Percentiles rank a stretch among this genome's conserved stretches.
Conservation (phyloP, 169 alveolate genomes). For the Eimeria acervulina region DNA sequence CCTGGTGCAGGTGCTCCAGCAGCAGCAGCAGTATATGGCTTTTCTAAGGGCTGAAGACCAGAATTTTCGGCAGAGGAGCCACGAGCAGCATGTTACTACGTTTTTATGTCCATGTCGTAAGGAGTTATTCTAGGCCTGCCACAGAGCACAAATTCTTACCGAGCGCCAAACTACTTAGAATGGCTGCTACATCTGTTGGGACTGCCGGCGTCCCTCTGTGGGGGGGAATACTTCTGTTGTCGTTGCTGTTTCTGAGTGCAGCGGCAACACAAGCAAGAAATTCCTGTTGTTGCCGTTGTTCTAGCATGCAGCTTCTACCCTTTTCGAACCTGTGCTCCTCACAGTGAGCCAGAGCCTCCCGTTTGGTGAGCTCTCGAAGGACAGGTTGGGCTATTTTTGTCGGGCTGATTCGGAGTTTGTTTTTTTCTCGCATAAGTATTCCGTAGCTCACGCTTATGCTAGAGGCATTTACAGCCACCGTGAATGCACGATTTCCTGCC, state of each 20-base stretch:
- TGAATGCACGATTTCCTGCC: not conserved
- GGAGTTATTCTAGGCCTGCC: not conserved
- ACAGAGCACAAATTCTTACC: not conserved
- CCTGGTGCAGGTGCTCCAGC: conserved; percentile 33
- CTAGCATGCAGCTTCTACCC: not conserved
- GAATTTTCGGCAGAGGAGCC: not conserved
- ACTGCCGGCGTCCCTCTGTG: not conserved
- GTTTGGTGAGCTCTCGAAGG: not conserved
- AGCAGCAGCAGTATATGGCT: conserved; percentile 43
- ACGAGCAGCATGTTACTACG: not conserved
- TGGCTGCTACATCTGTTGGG: not conserved
- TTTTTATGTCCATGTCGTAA: not conserved
- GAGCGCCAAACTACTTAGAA: not conserved
- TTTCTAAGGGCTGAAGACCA: conserved; percentile 7
- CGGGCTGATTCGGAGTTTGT: not conserved
- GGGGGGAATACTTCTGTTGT: not conserved
- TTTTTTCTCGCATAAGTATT: not conserved
- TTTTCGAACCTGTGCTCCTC: not conserved
- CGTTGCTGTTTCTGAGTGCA: not conserved
- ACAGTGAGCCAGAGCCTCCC: not conserved
- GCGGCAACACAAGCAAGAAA: not conserved
- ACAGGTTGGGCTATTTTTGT: not conserved
- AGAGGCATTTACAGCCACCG: not conserved
- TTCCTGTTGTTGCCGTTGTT: not conserved
- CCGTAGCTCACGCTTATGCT: not conserved